A percentile compares a stretch with the other conserved stretches of the same genome.
Evolutionary conservation across 805 yeast genomes (phyloP).

Genomic region (Blastobotrys robertii): DNA sequence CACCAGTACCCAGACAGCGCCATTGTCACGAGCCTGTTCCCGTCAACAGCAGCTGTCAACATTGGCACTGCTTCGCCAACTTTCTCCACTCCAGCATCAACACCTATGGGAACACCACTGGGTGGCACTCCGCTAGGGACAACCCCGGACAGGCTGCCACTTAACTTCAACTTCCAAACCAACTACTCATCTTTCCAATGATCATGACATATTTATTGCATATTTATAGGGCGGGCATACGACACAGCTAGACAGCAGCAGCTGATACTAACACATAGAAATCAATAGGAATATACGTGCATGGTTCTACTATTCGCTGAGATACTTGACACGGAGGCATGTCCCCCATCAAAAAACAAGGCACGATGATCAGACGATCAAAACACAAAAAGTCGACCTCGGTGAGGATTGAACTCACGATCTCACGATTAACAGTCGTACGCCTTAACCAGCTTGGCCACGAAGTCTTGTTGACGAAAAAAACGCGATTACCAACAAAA

Average conservation of each 20-base stretch:
- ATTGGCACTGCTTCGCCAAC: too few relatives aligned
- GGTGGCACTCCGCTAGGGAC: background rate
- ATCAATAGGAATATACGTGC: background rate
- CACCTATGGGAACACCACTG: too few relatives aligned
- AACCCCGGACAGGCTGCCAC: background rate
- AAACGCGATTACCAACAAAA: too few relatives aligned
- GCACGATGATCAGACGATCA: constrained; percentile 1
- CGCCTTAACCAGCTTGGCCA: constrained; percentile 15
- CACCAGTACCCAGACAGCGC: constrained; percentile 4
- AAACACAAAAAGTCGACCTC: constrained; percentile 13
- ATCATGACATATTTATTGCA: background rate
- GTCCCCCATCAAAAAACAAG: constrained; percentile 1
- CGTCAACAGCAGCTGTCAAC: background rate
- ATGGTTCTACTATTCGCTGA: too few relatives aligned
- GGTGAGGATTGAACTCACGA: constrained; percentile 19
- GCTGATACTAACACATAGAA: background rate
- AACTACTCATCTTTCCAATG: background rate
- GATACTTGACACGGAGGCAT: background rate
- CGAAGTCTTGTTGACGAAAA: constrained; percentile 3
- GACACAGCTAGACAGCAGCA: too few relatives aligned
- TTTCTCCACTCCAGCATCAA: too few relatives aligned
- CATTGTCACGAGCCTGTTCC: background rate
- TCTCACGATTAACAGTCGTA: constrained; percentile 20
- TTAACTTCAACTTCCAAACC: background rate
- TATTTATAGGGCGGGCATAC: background rate